Conservation (phyloP, 2,329 filamentous ascomycete species). For the Pseudogymnoascus sp. region DNA sequence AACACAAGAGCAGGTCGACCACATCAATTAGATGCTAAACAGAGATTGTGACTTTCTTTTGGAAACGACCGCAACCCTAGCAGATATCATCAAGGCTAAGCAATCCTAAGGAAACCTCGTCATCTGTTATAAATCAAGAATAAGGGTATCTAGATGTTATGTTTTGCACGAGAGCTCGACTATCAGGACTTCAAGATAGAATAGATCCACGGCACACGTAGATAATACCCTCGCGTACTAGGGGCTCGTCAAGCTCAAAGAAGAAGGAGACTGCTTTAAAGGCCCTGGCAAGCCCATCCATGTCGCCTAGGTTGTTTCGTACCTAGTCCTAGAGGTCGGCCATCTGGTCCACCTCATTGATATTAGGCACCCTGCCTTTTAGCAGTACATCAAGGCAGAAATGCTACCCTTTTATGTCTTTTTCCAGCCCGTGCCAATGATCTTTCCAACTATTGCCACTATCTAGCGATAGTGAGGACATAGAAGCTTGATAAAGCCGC, state of each 20-base stretch:
- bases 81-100: conserved; percentile 12
- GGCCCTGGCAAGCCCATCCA: conserved; percentile 14
- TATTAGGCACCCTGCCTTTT: conserved; percentile 13
- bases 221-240: conserved; percentile 9
- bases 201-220: conserved; percentile 19
- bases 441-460: conserved; percentile 19
- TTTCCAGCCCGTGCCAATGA: conserved; percentile 17
- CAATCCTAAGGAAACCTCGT: conserved; percentile 12
- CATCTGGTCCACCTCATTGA: conserved; percentile 19
- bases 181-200: conserved; percentile 17
- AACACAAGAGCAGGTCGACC: conserved; percentile 15
- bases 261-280: conserved; percentile 19
- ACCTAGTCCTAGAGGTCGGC: conserved; percentile 16
- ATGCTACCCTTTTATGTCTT: conserved; percentile 15
- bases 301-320: conserved; percentile 12
- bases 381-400: conserved; percentile 21
- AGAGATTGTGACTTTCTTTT: conserved; percentile 17
- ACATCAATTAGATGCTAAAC: conserved; percentile 15
- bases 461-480: conserved; percentile 19
- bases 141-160: conserved; percentile 13
- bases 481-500: conserved; percentile 19
- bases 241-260: conserved; percentile 11
- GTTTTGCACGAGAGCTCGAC: conserved; percentile 13
- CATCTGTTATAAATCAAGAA: conserved; percentile 12
- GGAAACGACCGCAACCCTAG: conserved; percentile 15